A percentile compares a stretch with the other conserved stretches of the same genome.
These are phyloP conservation scores for Leccinum truebloodii DNA, from an alignment of 768 basidiomycete genomes.

Conservation along the genomic window DNA sequence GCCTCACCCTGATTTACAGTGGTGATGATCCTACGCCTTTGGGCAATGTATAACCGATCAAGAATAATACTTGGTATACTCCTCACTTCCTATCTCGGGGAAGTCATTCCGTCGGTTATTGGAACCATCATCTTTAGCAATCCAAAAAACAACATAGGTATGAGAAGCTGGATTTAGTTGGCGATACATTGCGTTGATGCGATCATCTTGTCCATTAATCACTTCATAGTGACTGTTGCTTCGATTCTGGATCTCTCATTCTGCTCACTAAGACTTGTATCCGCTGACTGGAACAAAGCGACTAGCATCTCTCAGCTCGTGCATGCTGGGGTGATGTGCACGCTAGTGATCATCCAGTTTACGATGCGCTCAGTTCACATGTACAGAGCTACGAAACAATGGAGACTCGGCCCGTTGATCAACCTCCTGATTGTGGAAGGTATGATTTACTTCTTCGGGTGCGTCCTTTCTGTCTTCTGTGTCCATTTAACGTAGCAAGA, in stretches of 20 bases:
- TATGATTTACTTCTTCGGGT: neutral
- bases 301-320: neutral
- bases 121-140: no score
- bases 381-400: neutral
- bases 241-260: neutral
- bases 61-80: no score
- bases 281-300: neutral
- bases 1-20: no score
- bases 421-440: neutral
- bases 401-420: neutral
- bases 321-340: neutral
- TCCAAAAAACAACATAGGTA: no score
- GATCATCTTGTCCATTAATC: neutral
- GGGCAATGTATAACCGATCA: no score
- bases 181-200: neutral
- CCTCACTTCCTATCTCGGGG: no score
- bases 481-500: neutral
- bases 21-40: no score
- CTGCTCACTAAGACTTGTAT: neutral
- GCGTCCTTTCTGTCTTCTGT: neutral
- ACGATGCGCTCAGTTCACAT: neutral
- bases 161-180: neutral
- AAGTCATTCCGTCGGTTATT: no score
- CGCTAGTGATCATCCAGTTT: neutral
- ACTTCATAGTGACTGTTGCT: neutral